Evolutionary conservation across 176 grass and related monocot genomes (phyloP), one percentile per base, ranked within the genome.

Genomic region (Oryza coarctata): DNA sequence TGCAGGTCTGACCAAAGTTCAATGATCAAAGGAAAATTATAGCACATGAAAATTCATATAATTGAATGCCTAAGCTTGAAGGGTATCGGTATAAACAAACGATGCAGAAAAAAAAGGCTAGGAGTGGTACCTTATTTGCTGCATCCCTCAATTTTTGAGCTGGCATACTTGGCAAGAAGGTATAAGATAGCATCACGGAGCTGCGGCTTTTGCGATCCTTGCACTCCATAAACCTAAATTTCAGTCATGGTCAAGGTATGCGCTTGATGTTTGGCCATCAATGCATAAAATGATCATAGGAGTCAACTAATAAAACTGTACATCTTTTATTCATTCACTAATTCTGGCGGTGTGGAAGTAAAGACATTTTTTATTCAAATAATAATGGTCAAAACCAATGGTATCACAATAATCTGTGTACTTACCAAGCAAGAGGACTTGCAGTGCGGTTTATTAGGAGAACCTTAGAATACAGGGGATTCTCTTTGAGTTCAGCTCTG

Each of bases 181-280:
- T 88, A 71, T 93, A 90, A 32, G 94, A 68, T 62, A 97, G 82
- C 80, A 88, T 70, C 30, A 97, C 90, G 70, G 86, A 97, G 67
- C 67, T 93, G 64, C 38, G 88, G 50, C 92, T 88, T 35, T 85
- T 93, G 55, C 94, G 86, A 80, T 91, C 86, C 80, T 93, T 97
- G 64, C 94, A 97, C 81, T 93, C 94, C 78, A 86, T 86, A 89
- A 97, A 97, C 94, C 90, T 97, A 82, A 73, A 91, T 83, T 81
- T 78, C 63, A 49, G 25, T 3, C 5, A 45, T 63, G 11, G 1
- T 72, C 39, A 63, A 45, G 28, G 14, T 45, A 31, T 26, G 34
- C 70, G 49, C 45, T 60, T 43, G 55, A 62, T 26, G 27, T 28
- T 60, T 68, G 43, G 22, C 10, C 31, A 63, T 71, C 67, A 63